A percentile compares a stretch with the other conserved stretches of the same genome.
phyloP scores from a whole-genome alignment of 495 filamentous ascomycete genomes.

The Haplographium delicatum region DNA sequence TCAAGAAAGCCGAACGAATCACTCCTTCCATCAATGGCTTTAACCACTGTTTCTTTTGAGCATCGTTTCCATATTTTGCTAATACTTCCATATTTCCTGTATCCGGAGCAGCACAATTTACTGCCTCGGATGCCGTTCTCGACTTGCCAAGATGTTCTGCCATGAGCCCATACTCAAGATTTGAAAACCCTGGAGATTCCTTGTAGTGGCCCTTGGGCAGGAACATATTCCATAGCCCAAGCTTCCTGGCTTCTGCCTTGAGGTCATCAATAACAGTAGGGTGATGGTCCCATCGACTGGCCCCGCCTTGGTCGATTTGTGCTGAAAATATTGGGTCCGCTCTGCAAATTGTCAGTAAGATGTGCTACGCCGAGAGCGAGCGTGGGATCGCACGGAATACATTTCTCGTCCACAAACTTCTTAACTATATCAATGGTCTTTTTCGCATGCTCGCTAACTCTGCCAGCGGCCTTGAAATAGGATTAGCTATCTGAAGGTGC shows the following conservation, averaged over 20 bases:
- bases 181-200: constrained; percentile 85
- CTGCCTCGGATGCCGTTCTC: constrained; percentile 74
- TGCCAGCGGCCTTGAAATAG: constrained; percentile 39
- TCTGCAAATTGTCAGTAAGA: constrained; percentile 20
- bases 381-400: constrained; percentile 56
- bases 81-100: constrained; percentile 96
- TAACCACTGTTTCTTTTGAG: constrained; percentile 86
- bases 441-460: constrained; percentile 77
- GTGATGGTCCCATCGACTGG: constrained; percentile 68
- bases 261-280: constrained; percentile 81
- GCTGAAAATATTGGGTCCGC: constrained; percentile 73
- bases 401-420: constrained; percentile 96
- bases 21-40: constrained; percentile 76
- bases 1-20: constrained; percentile 86
- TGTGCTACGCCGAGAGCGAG: background rate
- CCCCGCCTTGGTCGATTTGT: constrained; percentile 66
- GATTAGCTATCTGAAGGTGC: constrained; percentile 24
- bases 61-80: constrained; percentile 86
- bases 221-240: constrained; percentile 99
- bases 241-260: constrained; percentile 73
- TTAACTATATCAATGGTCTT: constrained; percentile 67
- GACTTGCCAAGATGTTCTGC: constrained; percentile 84
- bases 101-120: constrained; percentile 87
- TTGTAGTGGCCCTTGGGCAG: constrained; percentile 90
- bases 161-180: constrained; percentile 91